phyloP scores from a whole-genome alignment of 1,284 basidiomycete genomes.

The Takashimella tepidaria region DNA sequence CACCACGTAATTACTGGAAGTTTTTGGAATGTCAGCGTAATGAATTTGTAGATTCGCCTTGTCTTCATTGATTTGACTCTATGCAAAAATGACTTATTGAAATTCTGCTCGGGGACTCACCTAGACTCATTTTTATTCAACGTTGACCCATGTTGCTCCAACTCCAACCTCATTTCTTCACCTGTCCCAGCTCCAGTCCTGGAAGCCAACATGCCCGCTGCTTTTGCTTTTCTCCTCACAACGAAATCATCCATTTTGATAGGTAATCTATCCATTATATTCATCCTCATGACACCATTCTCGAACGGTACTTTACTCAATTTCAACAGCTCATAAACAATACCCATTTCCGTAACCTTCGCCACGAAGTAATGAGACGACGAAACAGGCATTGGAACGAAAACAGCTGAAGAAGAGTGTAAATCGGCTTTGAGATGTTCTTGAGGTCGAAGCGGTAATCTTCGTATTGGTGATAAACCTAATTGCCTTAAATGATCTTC shows the following conservation, averaged over 20 bases:
- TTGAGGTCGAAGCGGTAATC: slow-evolving; percentile 33
- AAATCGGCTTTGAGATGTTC: slow-evolving; percentile 39
- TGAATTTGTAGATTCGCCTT: too few species aligned
- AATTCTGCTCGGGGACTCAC: too few species aligned
- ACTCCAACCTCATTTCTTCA: background rate
- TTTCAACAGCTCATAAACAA: slow-evolving; percentile 38
- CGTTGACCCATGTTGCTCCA: background rate
- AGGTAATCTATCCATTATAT: slow-evolving; percentile 28
- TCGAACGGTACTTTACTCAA: slow-evolving; percentile 31
- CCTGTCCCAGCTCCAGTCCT: background rate
- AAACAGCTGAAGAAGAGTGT: slow-evolving; percentile 34
- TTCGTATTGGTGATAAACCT: slow-evolving; percentile 32
- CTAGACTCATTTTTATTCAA: background rate
- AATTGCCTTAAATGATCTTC: slow-evolving; percentile 36
- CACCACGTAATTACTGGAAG: slow-evolving; percentile 26
- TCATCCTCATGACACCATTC: slow-evolving; percentile 29
- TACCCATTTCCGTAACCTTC: slow-evolving; percentile 24
- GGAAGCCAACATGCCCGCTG: too few species aligned
- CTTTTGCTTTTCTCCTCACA: slow-evolving; percentile 17
- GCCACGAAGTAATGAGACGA: slow-evolving; percentile 36
- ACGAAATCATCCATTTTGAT: slow-evolving; percentile 26
- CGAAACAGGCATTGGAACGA: slow-evolving; percentile 35
- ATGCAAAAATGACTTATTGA: too few species aligned
- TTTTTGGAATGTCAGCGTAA: too few species aligned
- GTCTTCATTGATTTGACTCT: too few species aligned